phyloP scores from a whole-genome alignment of 306 rosid species.

The Dalbergia oliveri region DNA sequence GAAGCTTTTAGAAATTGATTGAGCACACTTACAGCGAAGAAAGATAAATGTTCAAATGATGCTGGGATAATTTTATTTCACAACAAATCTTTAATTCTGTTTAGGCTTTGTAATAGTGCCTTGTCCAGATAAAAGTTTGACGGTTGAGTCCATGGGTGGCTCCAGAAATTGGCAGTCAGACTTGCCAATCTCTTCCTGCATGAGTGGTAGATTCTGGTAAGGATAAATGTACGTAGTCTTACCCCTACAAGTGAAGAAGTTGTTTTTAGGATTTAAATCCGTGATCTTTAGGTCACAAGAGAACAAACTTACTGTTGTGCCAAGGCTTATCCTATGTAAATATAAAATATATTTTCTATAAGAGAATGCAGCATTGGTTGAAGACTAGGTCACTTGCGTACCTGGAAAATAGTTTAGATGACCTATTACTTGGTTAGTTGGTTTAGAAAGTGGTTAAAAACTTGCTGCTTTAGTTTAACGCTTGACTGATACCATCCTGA shows the following conservation, averaged over 20 bases:
- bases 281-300: no score
- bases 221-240: no score
- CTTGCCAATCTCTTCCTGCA: not conserved
- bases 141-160: constrained; percentile 1
- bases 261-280: no score
- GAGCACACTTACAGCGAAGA: constrained; percentile 7
- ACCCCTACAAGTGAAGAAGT: no score
- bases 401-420: no score
- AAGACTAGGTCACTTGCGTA: not conserved
- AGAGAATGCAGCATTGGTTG: constrained; percentile 6
- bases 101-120: constrained; percentile 4
- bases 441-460: no score
- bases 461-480: no score
- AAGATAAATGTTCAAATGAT: not conserved
- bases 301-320: no score
- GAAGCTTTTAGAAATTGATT: constrained; percentile 19
- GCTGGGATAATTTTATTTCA: constrained; percentile 3
- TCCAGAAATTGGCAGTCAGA: constrained; percentile 30
- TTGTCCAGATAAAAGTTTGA: not conserved
- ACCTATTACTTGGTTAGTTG: no score
- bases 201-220: no score
- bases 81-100: not conserved
- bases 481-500: no score
- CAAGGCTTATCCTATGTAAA: no score
- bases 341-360: not conserved